A percentile compares a stretch with the other conserved stretches of the same genome.
phyloP scores from a whole-genome alignment of 441 rosid species.

The Omphalea diandra region DNA sequence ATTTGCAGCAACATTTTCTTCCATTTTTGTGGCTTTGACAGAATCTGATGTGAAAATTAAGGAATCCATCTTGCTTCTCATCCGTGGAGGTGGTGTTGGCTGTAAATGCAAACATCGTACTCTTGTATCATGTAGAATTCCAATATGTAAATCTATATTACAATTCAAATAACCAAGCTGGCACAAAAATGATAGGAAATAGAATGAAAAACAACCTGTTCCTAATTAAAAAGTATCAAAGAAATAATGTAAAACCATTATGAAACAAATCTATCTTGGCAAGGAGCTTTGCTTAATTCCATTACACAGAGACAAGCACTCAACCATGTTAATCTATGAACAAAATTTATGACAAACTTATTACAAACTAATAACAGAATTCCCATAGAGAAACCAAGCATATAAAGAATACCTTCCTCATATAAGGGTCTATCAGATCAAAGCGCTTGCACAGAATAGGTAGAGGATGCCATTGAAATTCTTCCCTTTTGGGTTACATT shows the following conservation, averaged over 20 bases:
- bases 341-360: too few relatives aligned
- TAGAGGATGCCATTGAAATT: slow-evolving; percentile 94
- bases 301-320: neutral
- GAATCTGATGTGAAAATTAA: slow-evolving; percentile 75
- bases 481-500: slow-evolving; percentile 78
- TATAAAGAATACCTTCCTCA: slow-evolving; percentile 73
- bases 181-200: neutral
- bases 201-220: neutral
- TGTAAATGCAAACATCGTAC: slow-evolving; percentile 34
- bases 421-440: slow-evolving; percentile 89
- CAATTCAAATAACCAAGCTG: neutral
- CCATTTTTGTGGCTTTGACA: slow-evolving; percentile 44
- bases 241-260: neutral
- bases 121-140: slow-evolving; percentile 12
- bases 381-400: slow-evolving; percentile 2
- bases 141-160: neutral
- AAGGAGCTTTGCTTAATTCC: neutral
- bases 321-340: neutral
- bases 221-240: neutral
- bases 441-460: slow-evolving; percentile 93
- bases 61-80: slow-evolving; percentile 85
- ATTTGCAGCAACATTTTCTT: slow-evolving; percentile 37
- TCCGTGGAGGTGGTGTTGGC: slow-evolving; percentile 82
- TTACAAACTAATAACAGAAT: slow-evolving; percentile 6
- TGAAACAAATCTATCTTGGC: neutral